phyloP scores from a whole-genome alignment of 768 basidiomycete genomes.

The Mycena alexandri region DNA sequence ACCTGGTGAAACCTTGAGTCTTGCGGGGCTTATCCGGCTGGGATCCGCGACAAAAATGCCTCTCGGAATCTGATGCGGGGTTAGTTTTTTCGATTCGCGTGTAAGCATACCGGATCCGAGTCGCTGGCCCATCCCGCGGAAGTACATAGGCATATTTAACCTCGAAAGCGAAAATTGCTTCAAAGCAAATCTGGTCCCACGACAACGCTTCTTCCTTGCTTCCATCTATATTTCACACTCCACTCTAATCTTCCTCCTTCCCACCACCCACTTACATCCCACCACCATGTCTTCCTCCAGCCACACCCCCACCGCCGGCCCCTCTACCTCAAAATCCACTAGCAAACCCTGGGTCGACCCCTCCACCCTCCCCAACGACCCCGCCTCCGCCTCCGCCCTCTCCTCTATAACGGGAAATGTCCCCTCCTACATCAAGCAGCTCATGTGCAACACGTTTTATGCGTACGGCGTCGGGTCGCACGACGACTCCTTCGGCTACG shows the following conservation, averaged over 20 bases:
- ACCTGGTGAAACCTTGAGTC: too few species aligned
- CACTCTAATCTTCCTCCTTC: not conserved
- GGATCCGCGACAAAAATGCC: too few species aligned
- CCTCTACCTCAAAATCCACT: not conserved
- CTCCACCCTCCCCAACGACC: conserved; percentile 67
- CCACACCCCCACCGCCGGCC: not conserved
- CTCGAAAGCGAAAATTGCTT: too few species aligned
- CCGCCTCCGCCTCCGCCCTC: conserved; percentile 61
- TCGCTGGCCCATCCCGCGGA: too few species aligned
- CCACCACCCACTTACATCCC: not conserved
- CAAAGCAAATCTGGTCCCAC: too few species aligned
- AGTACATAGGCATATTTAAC: too few species aligned
- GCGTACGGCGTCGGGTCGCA: conserved; percentile 75
- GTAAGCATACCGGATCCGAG: too few species aligned
- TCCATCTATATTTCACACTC: not conserved
- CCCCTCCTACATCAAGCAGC: conserved; percentile 71
- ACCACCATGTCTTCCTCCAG: not conserved
- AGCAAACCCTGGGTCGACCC: conserved; percentile 72
- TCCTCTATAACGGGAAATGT: conserved; percentile 74
- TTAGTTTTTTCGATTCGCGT: too few species aligned
- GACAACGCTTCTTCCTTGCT: not conserved
- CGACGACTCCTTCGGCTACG: conserved; percentile 71
- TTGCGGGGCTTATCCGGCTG: too few species aligned
- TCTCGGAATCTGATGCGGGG: too few species aligned
- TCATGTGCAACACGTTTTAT: conserved; percentile 75